Evolutionary conservation across 2,329 filamentous ascomycete species (phyloP).

Genomic region (Chrysosphaeria jannelii): DNA sequence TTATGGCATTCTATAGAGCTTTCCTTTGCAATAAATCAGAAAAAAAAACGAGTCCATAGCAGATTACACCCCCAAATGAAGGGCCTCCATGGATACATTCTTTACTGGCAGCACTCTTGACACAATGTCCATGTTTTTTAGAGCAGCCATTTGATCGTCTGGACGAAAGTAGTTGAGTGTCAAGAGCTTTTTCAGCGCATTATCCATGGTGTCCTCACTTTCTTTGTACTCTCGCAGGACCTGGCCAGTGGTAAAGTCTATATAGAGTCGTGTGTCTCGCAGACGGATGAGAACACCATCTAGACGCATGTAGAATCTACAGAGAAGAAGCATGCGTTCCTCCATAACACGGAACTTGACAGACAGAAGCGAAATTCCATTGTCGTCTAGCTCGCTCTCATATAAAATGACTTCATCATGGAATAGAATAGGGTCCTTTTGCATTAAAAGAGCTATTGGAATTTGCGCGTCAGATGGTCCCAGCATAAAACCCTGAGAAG

Average conservation of each 20-base stretch:
- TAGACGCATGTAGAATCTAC: constrained; percentile 70
- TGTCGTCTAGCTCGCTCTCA: constrained; percentile 93
- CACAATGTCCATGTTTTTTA: too few species aligned
- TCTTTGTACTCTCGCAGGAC: constrained; percentile 74
- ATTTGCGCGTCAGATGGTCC: constrained; percentile 14
- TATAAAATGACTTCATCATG: constrained; percentile 91
- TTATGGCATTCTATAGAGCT: too few species aligned
- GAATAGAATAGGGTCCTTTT: constrained; percentile 81
- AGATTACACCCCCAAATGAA: too few species aligned
- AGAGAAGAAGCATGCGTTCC: constrained; percentile 54
- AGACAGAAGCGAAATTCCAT: constrained; percentile 71
- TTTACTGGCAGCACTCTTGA: too few species aligned
- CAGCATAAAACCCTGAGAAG: neutral
- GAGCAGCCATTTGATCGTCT: too few species aligned
- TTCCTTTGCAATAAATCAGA: too few species aligned
- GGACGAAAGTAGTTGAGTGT: too few species aligned
- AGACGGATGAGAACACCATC: constrained; percentile 73
- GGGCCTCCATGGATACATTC: too few species aligned
- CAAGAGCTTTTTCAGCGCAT: constrained; percentile 30
- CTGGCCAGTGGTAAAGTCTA: constrained; percentile 54
- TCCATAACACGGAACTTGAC: constrained; percentile 89
- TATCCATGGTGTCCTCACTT: constrained; percentile 56
- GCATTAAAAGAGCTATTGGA: constrained; percentile 59
- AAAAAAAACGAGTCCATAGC: too few species aligned
- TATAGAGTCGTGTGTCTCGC: constrained; percentile 68